phyloP scores from a whole-genome alignment of 495 filamentous ascomycete species.

The Aspergillus hancockii region DNA sequence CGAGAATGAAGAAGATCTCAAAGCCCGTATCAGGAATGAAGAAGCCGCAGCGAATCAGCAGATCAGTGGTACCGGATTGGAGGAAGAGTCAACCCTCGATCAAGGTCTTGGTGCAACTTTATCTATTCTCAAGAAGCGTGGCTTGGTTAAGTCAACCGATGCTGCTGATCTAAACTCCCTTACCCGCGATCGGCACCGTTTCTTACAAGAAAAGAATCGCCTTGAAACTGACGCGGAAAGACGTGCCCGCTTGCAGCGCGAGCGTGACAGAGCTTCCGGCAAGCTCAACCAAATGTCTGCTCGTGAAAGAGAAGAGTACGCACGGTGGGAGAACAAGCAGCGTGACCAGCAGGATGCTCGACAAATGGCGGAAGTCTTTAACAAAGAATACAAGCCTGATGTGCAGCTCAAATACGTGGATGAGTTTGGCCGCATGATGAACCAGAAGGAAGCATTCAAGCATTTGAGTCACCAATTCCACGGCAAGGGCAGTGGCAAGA shows the following conservation, averaged over 20 bases:
- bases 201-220: constrained; percentile 74
- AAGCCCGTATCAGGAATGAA: constrained; percentile 54
- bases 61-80: constrained; percentile 72
- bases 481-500: constrained; percentile 94
- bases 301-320: constrained; percentile 87
- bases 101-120: constrained; percentile 81
- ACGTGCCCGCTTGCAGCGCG: constrained; percentile 78
- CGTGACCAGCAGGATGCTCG: constrained; percentile 81
- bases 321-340: constrained; percentile 79
- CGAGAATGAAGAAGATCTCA: constrained; percentile 54
- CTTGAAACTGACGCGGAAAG: constrained; percentile 75
- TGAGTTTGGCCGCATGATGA: constrained; percentile 79
- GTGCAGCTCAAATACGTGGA: constrained; percentile 90
- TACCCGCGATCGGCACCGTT: constrained; percentile 74
- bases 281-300: constrained; percentile 83
- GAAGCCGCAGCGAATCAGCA: constrained; percentile 45
- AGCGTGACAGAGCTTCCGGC: constrained; percentile 79
- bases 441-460: constrained; percentile 95
- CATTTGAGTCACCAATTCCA: constrained; percentile 96
- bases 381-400: constrained; percentile 82
- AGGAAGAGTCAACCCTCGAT: constrained; percentile 77
- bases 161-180: constrained; percentile 65
- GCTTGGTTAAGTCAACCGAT: constrained; percentile 67
- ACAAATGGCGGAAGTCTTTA: constrained; percentile 80
- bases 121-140: constrained; percentile 77